phyloP scores from a whole-genome alignment of 257 asterid species.

The Nicotiana knightiana region DNA sequence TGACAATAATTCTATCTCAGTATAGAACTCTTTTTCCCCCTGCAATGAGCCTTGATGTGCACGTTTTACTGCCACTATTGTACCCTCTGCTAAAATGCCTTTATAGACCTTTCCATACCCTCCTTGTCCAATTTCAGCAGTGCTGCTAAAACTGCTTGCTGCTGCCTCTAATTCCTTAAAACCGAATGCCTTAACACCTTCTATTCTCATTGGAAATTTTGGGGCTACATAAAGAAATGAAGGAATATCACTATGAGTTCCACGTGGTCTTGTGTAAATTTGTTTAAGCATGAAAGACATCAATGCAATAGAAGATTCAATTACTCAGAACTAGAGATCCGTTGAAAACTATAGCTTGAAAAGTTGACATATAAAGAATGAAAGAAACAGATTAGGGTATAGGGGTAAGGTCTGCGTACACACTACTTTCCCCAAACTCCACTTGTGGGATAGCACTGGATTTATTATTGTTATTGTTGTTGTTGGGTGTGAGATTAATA shows the following conservation, averaged over 20 bases:
- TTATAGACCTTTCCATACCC: constrained; percentile 61
- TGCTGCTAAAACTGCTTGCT: constrained; percentile 28
- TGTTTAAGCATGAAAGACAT: not conserved
- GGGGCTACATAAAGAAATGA: constrained; percentile 21
- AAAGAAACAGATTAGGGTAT: not conserved
- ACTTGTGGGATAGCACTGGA: too few relatives aligned
- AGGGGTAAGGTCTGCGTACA: too few relatives aligned
- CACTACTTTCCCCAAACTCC: too few relatives aligned
- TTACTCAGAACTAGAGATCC: not conserved
- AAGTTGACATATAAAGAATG: not conserved
- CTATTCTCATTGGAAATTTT: constrained; percentile 37
- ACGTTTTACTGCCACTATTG: constrained; percentile 51
- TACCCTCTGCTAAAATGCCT: constrained; percentile 36
- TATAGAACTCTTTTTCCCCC: constrained; percentile 55
- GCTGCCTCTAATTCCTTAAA: constrained; percentile 39
- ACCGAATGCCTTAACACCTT: constrained; percentile 46
- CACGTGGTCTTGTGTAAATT: not conserved
- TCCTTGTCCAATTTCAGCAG: constrained; percentile 51
- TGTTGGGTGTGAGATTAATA: not conserved
- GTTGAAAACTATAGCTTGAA: not conserved
- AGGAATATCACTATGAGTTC: not conserved
- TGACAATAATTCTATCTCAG: constrained; percentile 58
- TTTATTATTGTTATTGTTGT: too few relatives aligned
- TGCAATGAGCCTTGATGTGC: constrained; percentile 52
- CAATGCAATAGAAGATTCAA: not conserved